Percentiles rank a stretch among this genome's conserved stretches.
Conservation (phyloP, 805 yeast genomes). For the Metschnikowia henanensis region DNA sequence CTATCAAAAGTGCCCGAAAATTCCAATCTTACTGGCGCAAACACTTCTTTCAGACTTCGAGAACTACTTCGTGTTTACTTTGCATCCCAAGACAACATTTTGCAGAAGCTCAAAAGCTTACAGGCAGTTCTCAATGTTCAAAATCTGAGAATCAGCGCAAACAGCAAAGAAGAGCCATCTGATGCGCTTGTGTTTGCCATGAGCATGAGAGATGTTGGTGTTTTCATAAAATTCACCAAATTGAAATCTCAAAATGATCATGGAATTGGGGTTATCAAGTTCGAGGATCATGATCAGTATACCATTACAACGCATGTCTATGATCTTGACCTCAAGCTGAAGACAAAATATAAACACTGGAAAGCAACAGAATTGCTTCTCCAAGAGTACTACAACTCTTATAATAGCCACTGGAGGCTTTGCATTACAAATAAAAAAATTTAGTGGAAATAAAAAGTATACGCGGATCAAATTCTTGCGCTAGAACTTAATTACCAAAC, state of each 20-base stretch:
- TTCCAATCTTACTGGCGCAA: neutral
- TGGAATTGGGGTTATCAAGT: too few relatives aligned
- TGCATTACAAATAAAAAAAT: slow-evolving; percentile 41
- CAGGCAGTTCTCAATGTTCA: slow-evolving; percentile 35
- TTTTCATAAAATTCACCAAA: slow-evolving; percentile 36
- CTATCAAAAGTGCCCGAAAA: slow-evolving; percentile 11
- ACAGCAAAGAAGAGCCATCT: slow-evolving; percentile 37
- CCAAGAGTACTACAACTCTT: slow-evolving; percentile 8
- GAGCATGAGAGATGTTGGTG: slow-evolving; percentile 59
- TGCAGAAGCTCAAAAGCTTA: slow-evolving; percentile 33
- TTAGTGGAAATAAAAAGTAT: neutral
- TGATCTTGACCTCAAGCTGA: slow-evolving; percentile 51
- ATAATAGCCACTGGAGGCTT: slow-evolving; percentile 1
- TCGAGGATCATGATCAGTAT: neutral
- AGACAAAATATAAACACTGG: slow-evolving; percentile 47
- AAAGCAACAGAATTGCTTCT: slow-evolving; percentile 39
- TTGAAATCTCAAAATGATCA: too few relatives aligned
- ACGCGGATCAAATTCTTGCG: neutral
- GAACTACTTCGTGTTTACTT: slow-evolving; percentile 3
- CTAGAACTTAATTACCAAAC: slow-evolving; percentile 64
- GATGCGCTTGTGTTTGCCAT: slow-evolving; percentile 43
- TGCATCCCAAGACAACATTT: slow-evolving; percentile 11
- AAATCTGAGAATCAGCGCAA: slow-evolving; percentile 31
- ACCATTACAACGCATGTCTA: slow-evolving; percentile 37
- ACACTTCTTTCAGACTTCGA: neutral